Evolutionary conservation across 202 grass and related monocot species (phyloP), one percentile per base, ranked within the genome.

Genomic region (Panicum hallii): DNA sequence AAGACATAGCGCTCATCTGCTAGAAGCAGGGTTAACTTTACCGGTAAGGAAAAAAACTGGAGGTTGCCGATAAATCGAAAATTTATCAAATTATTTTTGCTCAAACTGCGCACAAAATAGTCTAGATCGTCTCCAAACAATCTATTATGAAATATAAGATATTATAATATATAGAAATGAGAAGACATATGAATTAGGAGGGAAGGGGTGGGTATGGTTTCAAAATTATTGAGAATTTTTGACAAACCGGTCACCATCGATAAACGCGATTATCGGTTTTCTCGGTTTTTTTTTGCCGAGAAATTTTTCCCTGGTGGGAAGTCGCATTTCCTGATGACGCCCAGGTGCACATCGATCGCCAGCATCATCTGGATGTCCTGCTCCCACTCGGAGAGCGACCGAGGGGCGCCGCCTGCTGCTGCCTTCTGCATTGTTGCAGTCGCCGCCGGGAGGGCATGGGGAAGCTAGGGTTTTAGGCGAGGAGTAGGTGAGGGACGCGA

Each of bases 331-430:
- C 92, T 32, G 32, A 32, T 97, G 62, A 90, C 92, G 90, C 94
- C 94, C 30, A 97, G 94, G 19, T 97, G 92, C 49, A 97, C 94
- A 56, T 94, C 90, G 10, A 92, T 92, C 2, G 94, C 92, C 0
- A 97, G 88, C 94, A 97, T 97, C 94, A 97, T 97, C 81, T 94
- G 94, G 15, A 94, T 91, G 81, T 97, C 94, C 83, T 89, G 83
- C 86, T 97, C 92, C 86, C 58, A 82, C 90, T 94, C 88, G 6
- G 92, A 89, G 46, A 97, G 84, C 23, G 43, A 69, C 72, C 90
- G 72, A 16, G 86, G 22, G 40, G 67, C 75, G 28, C 86, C 86
- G 32, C 87, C 87, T 5, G 30, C 52, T 9, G 83, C 85, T 53
- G 22, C 36, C 44, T 17, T 36, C 50, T 84, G 78, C 86, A 89